These are phyloP conservation scores for Cicer arietinum DNA, from an alignment of 306 rosid species.

Conservation along the genomic window DNA sequence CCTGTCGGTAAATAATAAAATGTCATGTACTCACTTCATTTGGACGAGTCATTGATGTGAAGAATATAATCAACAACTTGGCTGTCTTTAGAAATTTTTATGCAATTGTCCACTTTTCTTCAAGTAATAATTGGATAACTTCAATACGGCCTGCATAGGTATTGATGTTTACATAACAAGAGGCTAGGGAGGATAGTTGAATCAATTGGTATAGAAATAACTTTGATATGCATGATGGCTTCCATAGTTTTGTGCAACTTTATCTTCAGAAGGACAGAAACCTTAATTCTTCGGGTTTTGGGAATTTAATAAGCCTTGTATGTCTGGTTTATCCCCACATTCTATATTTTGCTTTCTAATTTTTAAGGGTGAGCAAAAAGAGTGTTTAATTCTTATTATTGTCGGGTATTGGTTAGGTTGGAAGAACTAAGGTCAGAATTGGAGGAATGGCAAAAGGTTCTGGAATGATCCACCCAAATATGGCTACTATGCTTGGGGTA, in stretches of 20 bases:
- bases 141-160: conserved; percentile 13
- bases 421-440: conserved; percentile 67
- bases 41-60: conserved; percentile 29
- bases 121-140: conserved; percentile 9
- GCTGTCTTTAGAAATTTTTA: conserved; percentile 28
- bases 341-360: conserved; percentile 16
- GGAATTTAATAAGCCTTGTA: conserved; percentile 28
- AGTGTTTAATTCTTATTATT: conserved; percentile 32
- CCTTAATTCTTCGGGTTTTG: conserved; percentile 14
- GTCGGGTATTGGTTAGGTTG: conserved; percentile 64
- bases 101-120: conserved; percentile 4
- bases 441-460: conserved; percentile 99
- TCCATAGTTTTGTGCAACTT: conserved; percentile 10
- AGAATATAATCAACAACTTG: conserved; percentile 28
- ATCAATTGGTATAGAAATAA: conserved; percentile 1
- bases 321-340: conserved; percentile 21
- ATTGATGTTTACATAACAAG: neutral
- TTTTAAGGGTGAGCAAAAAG: conserved; percentile 4
- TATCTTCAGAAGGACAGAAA: neutral
- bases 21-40: conserved; percentile 18
- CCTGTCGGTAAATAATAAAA: conserved; percentile 28
- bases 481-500: conserved; percentile 99
- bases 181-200: neutral
- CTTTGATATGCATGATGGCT: conserved; percentile 21
- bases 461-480: conserved; percentile 99